A percentile compares a stretch with the other conserved stretches of the same genome.
These are phyloP conservation scores for Licmophora abbreviata DNA, from an alignment of 108 stramenopile genomes.

Conservation along the genomic window DNA sequence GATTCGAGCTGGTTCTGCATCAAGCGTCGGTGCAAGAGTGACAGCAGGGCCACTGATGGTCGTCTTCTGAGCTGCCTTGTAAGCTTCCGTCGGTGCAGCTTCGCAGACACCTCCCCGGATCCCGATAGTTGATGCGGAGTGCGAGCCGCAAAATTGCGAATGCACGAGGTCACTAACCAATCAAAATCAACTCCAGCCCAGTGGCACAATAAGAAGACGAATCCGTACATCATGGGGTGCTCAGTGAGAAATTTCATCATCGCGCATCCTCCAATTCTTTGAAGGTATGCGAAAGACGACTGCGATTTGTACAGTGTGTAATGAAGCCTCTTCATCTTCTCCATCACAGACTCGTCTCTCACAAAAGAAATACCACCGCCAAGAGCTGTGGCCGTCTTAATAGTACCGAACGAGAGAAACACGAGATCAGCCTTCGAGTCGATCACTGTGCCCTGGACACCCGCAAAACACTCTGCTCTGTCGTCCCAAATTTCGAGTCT, in stretches of 20 bases:
- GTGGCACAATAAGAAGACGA: conserved; percentile 16
- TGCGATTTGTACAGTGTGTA: conserved; percentile 33
- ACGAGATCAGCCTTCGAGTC: conserved; percentile 25
- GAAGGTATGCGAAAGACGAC: conserved; percentile 30
- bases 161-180: conserved; percentile 26
- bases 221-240: conserved; percentile 30
- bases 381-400: conserved; percentile 77
- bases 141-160: conserved; percentile 49
- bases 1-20: no score
- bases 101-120: neutral
- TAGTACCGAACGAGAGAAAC: conserved; percentile 82
- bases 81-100: conserved; percentile 1
- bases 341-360: neutral
- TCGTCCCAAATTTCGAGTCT: conserved; percentile 68
- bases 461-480: conserved; percentile 78
- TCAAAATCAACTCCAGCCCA: conserved; percentile 44
- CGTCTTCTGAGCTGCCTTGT: conserved; percentile 40
- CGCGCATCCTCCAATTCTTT: conserved; percentile 28
- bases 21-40: conserved; percentile 43
- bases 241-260: conserved; percentile 39
- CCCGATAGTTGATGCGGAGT: conserved; percentile 1
- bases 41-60: conserved; percentile 50
- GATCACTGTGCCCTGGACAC: conserved; percentile 11
- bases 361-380: conserved; percentile 62
- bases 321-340: conserved; percentile 55